Percentiles rank a stretch among this genome's conserved stretches.
Conservation (phyloP, 306 rosid genomes). For the Spatholobus suberectus region DNA sequence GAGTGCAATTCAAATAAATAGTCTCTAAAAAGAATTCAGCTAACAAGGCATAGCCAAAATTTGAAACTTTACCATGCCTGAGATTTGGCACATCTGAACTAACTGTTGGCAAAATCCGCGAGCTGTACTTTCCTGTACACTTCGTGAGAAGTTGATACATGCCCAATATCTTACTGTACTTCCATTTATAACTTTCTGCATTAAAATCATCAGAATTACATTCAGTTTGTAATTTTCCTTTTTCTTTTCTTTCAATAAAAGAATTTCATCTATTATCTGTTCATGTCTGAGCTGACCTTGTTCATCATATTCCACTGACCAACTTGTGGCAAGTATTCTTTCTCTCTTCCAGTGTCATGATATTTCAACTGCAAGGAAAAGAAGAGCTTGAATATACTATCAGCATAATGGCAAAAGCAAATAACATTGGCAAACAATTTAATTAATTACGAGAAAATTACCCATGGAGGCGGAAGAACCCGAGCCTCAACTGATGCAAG, state of each 20-base stretch:
- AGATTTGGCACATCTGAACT: slow-evolving; percentile 60
- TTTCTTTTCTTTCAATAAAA: background rate
- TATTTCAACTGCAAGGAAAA: slow-evolving; percentile 38
- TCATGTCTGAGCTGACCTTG: slow-evolving; percentile 42
- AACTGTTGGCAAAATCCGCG: slow-evolving; percentile 59
- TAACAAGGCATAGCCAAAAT: background rate
- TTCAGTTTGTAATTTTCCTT: background rate
- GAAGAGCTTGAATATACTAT: background rate
- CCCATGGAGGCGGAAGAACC: slow-evolving; percentile 51
- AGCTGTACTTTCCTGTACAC: slow-evolving; percentile 53
- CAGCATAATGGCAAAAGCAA: background rate
- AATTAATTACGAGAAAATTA: slow-evolving; percentile 11
- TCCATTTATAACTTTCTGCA: slow-evolving; percentile 65
- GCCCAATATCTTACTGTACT: slow-evolving; percentile 52
- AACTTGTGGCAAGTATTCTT: slow-evolving; percentile 48
- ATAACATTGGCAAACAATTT: background rate
- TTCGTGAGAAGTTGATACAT: slow-evolving; percentile 50
- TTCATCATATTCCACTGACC: slow-evolving; percentile 63
- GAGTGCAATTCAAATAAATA: background rate
- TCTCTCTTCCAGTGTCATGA: slow-evolving; percentile 52
- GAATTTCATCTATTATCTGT: background rate
- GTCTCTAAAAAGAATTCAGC: background rate
- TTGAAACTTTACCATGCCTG: slow-evolving; percentile 56
- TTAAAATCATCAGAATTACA: background rate
- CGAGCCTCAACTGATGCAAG: slow-evolving; percentile 54